A percentile compares a stretch with the other conserved stretches of the same genome.
Evolutionary conservation across 345 rosid species (phyloP).

Genomic region (Syzygium oleosum): DNA sequence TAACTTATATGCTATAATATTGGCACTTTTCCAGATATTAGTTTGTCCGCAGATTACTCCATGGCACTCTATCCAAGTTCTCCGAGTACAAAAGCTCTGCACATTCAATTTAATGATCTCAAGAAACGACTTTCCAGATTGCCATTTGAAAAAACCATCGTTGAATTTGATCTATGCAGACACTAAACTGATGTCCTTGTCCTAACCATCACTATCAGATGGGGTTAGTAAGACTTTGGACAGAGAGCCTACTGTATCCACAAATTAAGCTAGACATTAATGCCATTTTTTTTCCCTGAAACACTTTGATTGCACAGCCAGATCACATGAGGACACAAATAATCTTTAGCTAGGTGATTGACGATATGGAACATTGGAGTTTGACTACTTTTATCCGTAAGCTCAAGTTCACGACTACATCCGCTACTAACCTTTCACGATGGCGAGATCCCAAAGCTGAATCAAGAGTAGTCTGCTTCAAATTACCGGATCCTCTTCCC

Average conservation of each 20-base stretch:
- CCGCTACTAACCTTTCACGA: constrained; percentile 53
- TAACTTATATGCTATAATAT: neutral
- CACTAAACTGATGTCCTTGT: neutral
- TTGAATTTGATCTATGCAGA: neutral
- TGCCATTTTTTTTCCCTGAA: neutral
- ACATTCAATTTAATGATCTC: neutral
- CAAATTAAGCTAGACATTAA: neutral
- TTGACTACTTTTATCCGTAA: neutral
- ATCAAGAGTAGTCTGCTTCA: constrained; percentile 93
- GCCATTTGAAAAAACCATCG: neutral
- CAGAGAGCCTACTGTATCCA: neutral
- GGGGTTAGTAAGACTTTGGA: too few relatives aligned
- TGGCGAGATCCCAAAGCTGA: constrained; percentile 55
- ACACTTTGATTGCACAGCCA: neutral
- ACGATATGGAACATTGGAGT: neutral
- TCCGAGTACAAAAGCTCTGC: neutral
- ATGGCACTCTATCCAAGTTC: neutral
- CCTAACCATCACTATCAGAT: neutral
- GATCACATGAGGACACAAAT: neutral
- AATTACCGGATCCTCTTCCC: constrained; percentile 48
- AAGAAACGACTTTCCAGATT: neutral
- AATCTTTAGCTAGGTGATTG: neutral
- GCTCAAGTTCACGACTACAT: neutral
- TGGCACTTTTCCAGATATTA: neutral
- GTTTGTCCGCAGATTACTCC: neutral